Conservation (phyloP, 495 filamentous ascomycete genomes). For the Poronia punctata region DNA sequence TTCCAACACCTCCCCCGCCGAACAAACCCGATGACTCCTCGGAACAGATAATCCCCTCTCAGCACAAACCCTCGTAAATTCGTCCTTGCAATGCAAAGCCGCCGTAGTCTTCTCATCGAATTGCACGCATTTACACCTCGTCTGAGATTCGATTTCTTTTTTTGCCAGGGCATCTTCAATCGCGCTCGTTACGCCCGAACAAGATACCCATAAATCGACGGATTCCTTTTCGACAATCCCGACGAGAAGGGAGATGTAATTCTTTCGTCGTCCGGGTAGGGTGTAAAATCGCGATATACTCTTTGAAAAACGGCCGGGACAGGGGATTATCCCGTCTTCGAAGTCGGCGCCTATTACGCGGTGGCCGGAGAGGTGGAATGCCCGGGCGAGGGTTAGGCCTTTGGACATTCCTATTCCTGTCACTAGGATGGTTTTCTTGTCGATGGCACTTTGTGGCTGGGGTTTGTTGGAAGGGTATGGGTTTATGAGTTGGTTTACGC, state of each 20-base stretch:
- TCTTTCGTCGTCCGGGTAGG: constrained; percentile 33
- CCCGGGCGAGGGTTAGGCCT: constrained; percentile 58
- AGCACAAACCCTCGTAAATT: constrained; percentile 49
- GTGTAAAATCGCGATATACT: constrained; percentile 47
- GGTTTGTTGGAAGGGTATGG: too few relatives aligned
- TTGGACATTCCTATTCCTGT: constrained; percentile 66
- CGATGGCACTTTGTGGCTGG: constrained; percentile 26
- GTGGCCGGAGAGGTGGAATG: constrained; percentile 60
- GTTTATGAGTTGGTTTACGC: background rate
- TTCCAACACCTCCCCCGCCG: constrained; percentile 42
- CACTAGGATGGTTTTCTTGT: constrained; percentile 57
- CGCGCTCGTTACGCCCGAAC: constrained; percentile 52
- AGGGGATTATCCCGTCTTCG: constrained; percentile 33
- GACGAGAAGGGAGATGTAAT: constrained; percentile 41
- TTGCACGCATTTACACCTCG: constrained; percentile 55
- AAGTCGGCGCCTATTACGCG: constrained; percentile 68
- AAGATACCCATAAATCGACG: constrained; percentile 67
- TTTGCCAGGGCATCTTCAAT: constrained; percentile 60
- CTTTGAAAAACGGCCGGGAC: constrained; percentile 36
- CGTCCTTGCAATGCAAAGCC: constrained; percentile 49
- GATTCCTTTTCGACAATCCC: constrained; percentile 53
- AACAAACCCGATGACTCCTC: constrained; percentile 52
- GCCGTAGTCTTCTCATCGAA: constrained; percentile 29
- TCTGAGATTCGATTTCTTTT: constrained; percentile 51
- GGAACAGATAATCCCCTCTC: constrained; percentile 49